Conservation (phyloP, 257 asterid genomes). For the Osmanthus fragrans region DNA sequence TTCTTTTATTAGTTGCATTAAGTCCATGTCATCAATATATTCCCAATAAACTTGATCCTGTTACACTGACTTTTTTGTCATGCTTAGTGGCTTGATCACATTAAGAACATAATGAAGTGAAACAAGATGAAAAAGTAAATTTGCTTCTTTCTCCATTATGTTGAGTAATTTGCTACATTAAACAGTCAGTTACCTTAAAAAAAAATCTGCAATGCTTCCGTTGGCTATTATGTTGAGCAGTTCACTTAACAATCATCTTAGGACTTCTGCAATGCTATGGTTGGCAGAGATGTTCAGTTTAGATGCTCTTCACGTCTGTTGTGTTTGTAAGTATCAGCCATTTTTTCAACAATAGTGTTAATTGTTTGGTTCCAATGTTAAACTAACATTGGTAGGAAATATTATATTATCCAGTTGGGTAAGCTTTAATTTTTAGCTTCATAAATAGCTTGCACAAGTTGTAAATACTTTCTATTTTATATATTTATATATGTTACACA, state of each 20-base stretch:
- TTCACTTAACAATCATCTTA: not conserved
- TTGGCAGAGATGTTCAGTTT: not conserved
- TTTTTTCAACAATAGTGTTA: not conserved
- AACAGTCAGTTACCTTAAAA: not conserved
- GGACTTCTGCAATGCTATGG: not conserved
- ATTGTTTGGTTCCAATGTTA: not conserved
- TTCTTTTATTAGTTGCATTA: not conserved
- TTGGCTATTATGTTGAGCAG: not conserved
- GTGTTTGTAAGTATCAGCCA: no score
- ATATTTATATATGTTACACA: no score
- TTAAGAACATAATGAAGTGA: no score
- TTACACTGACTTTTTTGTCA: not conserved
- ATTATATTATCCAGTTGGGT: not conserved
- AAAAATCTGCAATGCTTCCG: not conserved
- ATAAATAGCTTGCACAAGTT: no score
- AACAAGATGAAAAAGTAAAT: not conserved
- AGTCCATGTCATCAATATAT: not conserved
- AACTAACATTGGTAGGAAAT: not conserved
- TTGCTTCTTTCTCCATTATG: not conserved
- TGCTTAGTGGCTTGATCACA: not conserved
- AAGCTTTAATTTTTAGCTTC: no score
- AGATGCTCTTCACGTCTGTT: not conserved
- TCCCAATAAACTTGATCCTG: not conserved
- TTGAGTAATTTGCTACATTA: not conserved
- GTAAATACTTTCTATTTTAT: no score